These are phyloP conservation scores for Cucumis cinereus DNA, from an alignment of 306 rosid genomes.

Conservation along the genomic window DNA sequence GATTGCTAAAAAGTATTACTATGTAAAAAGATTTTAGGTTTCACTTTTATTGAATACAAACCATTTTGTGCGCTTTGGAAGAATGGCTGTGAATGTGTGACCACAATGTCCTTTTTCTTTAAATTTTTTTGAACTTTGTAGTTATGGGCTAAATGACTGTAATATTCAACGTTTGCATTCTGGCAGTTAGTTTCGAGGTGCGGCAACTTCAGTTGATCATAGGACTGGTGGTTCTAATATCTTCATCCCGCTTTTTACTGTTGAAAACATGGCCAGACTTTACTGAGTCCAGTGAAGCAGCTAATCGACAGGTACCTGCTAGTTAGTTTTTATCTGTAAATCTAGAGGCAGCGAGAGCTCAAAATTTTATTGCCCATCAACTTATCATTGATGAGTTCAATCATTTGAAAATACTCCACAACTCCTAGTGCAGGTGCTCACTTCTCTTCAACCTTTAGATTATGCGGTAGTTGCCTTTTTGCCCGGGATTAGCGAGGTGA, in stretches of 20 bases:
- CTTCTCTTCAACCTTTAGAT: slow-evolving; percentile 72
- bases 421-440: slow-evolving; percentile 47
- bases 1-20: background rate
- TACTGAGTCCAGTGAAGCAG: slow-evolving; percentile 82
- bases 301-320: slow-evolving; percentile 62
- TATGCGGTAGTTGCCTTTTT: slow-evolving; percentile 55
- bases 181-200: slow-evolving; percentile 73
- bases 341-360: background rate
- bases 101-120: background rate
- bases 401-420: background rate
- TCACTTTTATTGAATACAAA: background rate
- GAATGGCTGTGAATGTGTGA: background rate
- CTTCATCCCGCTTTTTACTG: slow-evolving; percentile 55
- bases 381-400: background rate
- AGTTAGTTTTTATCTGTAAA: background rate
- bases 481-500: slow-evolving; percentile 84
- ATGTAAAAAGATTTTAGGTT: background rate
- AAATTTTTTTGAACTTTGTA: background rate
- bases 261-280: slow-evolving; percentile 76
- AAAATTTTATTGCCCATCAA: background rate
- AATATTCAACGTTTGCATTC: background rate
- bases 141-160: background rate
- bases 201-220: slow-evolving; percentile 89
- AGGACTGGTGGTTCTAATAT: slow-evolving; percentile 57
- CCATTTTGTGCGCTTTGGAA: background rate